Evolutionary conservation across 2,329 filamentous ascomycete genomes (phyloP).

Genomic region (Nemania abortiva): DNA sequence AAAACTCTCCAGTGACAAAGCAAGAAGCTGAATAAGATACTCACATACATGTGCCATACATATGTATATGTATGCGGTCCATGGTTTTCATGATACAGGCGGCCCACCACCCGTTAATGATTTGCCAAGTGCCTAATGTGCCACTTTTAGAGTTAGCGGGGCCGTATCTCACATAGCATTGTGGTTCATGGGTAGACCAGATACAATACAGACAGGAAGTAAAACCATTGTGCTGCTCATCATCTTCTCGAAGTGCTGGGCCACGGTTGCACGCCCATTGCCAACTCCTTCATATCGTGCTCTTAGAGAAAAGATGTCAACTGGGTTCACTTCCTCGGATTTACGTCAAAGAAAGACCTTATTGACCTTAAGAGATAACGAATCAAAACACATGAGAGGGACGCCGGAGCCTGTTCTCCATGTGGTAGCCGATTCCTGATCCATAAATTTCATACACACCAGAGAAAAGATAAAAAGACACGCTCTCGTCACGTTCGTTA

Average conservation of each 20-base stretch:
- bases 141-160: not conserved
- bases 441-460: constrained; percentile 1
- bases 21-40: not conserved
- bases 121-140: not conserved
- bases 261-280: not conserved
- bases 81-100: not conserved
- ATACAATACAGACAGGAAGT: not conserved
- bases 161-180: not conserved
- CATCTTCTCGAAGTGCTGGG: not conserved
- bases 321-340: not conserved
- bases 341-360: not conserved
- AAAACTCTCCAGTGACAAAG: not conserved
- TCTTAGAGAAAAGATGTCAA: too few species aligned
- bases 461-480: constrained; percentile 3
- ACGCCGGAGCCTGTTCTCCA: constrained; percentile 3
- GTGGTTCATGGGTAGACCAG: not conserved
- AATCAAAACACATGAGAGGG: constrained; percentile 1
- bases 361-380: not conserved
- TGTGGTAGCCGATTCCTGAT: not conserved
- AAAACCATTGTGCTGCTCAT: not conserved
- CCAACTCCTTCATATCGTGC: not conserved
- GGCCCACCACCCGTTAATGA: not conserved
- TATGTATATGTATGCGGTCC: not conserved
- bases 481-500: constrained; percentile 33
- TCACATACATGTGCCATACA: not conserved